These are phyloP conservation scores for Warburgia ugandensis DNA, from an alignment of 164 flowering plant species.

Conservation along the genomic window DNA sequence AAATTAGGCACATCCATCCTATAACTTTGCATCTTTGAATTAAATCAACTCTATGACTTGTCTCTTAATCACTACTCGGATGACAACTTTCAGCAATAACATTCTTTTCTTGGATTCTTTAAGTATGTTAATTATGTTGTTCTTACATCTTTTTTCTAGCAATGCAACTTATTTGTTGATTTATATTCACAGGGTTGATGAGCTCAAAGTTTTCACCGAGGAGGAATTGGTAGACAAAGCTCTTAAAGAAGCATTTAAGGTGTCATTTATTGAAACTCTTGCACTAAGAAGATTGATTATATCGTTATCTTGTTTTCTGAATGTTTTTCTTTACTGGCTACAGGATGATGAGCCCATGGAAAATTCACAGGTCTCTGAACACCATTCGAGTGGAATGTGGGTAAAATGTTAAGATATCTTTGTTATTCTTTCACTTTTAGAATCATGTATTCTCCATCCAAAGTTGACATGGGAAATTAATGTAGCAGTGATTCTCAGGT, in stretches of 20 bases:
- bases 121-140: background rate
- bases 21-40: background rate
- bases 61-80: too few species aligned
- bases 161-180: background rate
- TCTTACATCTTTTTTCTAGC: background rate
- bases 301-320: background rate
- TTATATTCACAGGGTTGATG: constrained; percentile 43
- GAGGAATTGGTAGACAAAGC: constrained; percentile 66
- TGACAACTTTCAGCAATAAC: too few species aligned
- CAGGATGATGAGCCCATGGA: constrained; percentile 23
- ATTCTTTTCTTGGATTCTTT: too few species aligned
- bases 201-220: constrained; percentile 54
- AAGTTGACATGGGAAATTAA: too few species aligned
- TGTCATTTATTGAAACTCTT: constrained; percentile 4
- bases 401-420: constrained; percentile 1
- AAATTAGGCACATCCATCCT: background rate
- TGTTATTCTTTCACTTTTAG: background rate
- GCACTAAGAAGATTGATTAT: background rate
- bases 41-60: background rate
- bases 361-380: constrained; percentile 15
- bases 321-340: constrained; percentile 2
- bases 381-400: constrained; percentile 10
- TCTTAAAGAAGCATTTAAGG: constrained; percentile 60
- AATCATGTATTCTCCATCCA: background rate
- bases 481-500: too few species aligned